Conservation (phyloP, 2,329 filamentous ascomycete genomes). For the Kalmusia sp. region DNA sequence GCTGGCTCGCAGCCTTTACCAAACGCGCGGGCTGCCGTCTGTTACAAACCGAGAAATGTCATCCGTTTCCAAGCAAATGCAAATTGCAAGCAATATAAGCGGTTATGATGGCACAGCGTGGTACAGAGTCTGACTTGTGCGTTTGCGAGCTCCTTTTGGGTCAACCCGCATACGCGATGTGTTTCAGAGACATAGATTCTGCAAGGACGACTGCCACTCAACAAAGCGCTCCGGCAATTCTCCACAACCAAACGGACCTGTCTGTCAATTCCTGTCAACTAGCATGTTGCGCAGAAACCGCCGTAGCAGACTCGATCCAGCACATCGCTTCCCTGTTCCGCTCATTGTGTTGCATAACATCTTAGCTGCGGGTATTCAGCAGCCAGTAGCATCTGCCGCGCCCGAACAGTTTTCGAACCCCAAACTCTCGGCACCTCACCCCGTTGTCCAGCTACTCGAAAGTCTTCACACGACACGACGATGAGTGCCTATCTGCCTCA, state of each 20-base stretch:
- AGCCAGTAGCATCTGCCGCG: background rate
- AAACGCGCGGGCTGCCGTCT: background rate
- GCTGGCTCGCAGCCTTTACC: background rate
- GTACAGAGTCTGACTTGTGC: background rate
- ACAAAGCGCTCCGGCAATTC: background rate
- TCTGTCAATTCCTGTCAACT: too few species aligned
- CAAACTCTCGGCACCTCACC: too few species aligned
- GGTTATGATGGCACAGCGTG: background rate
- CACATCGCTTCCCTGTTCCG: background rate
- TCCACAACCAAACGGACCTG: too few species aligned
- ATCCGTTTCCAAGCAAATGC: background rate
- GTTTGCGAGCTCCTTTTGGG: background rate
- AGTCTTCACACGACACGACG: too few species aligned
- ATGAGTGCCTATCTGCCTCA: too few species aligned
- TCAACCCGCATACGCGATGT: background rate
- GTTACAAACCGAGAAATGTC: background rate
- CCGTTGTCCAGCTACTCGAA: too few species aligned
- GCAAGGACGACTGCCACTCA: background rate
- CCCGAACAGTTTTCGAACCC: background rate
- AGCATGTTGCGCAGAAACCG: too few species aligned
- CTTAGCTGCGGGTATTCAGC: background rate
- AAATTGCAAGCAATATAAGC: background rate
- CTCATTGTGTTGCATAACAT: background rate
- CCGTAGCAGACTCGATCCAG: too few species aligned
- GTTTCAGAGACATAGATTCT: background rate